These are phyloP conservation scores for Boletellus deceptivus DNA, from an alignment of 1,284 basidiomycete genomes.

Conservation along the genomic window DNA sequence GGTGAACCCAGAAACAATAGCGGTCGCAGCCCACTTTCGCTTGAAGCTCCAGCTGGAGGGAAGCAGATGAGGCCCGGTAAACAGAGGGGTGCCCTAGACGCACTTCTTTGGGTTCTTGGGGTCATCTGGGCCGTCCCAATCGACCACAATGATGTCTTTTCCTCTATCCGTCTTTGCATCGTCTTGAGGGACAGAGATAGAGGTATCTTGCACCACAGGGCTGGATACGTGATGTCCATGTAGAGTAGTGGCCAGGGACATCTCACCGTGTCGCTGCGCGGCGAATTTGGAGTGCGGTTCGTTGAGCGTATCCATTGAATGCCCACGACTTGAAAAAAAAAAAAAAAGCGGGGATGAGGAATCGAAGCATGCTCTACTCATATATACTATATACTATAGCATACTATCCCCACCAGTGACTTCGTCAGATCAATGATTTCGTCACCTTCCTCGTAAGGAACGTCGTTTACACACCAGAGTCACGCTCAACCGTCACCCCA, in stretches of 20 bases:
- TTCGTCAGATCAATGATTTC: too few species aligned
- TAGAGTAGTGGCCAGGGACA: conserved; percentile 13
- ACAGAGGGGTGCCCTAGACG: neutral
- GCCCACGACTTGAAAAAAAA: neutral
- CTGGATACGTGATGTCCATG: neutral
- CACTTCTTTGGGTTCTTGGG: conserved; percentile 37
- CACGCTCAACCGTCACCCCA: too few species aligned
- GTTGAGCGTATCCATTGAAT: neutral
- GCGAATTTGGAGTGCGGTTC: neutral
- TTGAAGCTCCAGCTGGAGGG: conserved; percentile 44
- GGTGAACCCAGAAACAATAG: conserved; percentile 47
- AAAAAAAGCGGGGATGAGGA: too few species aligned
- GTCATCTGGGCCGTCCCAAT: conserved; percentile 39
- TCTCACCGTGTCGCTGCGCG: neutral
- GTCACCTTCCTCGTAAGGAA: too few species aligned
- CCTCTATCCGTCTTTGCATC: neutral
- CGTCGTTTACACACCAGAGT: too few species aligned
- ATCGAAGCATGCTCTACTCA: neutral
- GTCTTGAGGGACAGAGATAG: neutral
- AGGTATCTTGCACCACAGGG: neutral
- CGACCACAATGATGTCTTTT: conserved; percentile 22
- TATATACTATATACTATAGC: neutral
- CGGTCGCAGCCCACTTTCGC: conserved; percentile 49
- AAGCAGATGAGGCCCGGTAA: neutral
- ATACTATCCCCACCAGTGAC: too few species aligned